phyloP scores from a whole-genome alignment of 1,139 yeast species.

The Meyerozyma carpophila region DNA sequence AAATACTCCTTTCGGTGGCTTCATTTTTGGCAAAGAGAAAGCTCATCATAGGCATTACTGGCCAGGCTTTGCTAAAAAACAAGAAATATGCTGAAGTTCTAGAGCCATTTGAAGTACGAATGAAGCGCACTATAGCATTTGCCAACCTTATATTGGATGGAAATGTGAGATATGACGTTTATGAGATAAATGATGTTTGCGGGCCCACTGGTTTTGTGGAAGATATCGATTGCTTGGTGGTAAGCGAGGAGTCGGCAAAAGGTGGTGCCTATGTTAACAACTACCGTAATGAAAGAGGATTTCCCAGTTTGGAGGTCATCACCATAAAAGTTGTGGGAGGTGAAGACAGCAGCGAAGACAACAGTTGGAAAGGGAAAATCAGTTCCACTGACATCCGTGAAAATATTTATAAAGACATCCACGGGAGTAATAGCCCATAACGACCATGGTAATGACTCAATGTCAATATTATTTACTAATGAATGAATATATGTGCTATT shows the following conservation, averaged over 20 bases:
- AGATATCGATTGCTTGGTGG: conserved; percentile 72
- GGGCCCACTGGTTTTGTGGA: conserved; percentile 88
- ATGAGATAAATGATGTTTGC: conserved; percentile 75
- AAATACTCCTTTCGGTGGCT: conserved; percentile 70
- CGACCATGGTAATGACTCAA: too few species aligned
- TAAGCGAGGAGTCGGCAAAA: conserved; percentile 70
- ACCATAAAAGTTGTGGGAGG: conserved; percentile 67
- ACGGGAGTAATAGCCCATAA: neutral
- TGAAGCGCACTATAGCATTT: conserved; percentile 9
- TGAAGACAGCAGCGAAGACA: conserved; percentile 42
- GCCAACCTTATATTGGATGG: conserved; percentile 39
- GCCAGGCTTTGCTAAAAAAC: conserved; percentile 63
- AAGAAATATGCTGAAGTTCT: conserved; percentile 69
- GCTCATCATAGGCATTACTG: conserved; percentile 81
- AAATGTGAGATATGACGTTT: conserved; percentile 35
- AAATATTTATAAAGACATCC: conserved; percentile 10
- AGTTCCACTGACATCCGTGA: conserved; percentile 66
- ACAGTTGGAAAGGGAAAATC: conserved; percentile 61
- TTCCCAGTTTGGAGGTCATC: conserved; percentile 48
- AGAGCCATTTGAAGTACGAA: conserved; percentile 54
- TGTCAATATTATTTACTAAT: too few species aligned
- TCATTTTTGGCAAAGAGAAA: conserved; percentile 51
- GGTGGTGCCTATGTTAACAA: conserved; percentile 77
- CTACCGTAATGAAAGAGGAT: conserved; percentile 51
- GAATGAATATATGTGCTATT: too few species aligned